phyloP scores from a whole-genome alignment of 805 yeast genomes.

The Kodamaea restingae region DNA sequence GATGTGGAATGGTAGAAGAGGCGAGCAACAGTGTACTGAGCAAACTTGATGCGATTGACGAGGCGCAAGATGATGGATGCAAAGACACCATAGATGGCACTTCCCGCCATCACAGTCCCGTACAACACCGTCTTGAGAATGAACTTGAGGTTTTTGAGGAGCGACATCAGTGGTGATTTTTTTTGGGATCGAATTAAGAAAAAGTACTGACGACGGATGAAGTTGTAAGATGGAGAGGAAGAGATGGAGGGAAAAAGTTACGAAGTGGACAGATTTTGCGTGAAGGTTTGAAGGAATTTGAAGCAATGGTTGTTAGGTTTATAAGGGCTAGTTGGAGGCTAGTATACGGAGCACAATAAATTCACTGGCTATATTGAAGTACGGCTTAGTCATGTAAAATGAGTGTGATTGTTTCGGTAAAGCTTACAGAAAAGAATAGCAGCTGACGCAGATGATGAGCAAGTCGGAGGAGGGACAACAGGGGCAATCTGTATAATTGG shows the following conservation, averaged over 20 bases:
- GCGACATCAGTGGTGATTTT: conserved; percentile 7
- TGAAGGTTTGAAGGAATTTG: no score
- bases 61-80: conserved; percentile 66
- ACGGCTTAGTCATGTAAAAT: no score
- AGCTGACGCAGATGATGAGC: no score
- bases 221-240: neutral
- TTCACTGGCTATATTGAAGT: no score
- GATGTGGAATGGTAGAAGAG: conserved; percentile 66
- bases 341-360: no score
- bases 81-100: conserved; percentile 73
- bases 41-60: conserved; percentile 69
- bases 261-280: no score
- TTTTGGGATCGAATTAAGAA: neutral
- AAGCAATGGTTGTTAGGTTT: no score
- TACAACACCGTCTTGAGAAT: conserved; percentile 54
- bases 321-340: no score
- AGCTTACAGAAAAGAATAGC: no score
- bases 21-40: conserved; percentile 89
- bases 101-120: conserved; percentile 47
- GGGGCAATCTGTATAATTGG: no score
- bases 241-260: neutral
- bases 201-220: neutral
- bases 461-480: no score
- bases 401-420: no score
- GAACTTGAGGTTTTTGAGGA: conserved; percentile 37